A percentile compares a stretch with the other conserved stretches of the same genome.
These are phyloP conservation scores for Metarhizium guizhouense DNA, from an alignment of 2,329 filamentous ascomycete genomes.

Conservation along the genomic window DNA sequence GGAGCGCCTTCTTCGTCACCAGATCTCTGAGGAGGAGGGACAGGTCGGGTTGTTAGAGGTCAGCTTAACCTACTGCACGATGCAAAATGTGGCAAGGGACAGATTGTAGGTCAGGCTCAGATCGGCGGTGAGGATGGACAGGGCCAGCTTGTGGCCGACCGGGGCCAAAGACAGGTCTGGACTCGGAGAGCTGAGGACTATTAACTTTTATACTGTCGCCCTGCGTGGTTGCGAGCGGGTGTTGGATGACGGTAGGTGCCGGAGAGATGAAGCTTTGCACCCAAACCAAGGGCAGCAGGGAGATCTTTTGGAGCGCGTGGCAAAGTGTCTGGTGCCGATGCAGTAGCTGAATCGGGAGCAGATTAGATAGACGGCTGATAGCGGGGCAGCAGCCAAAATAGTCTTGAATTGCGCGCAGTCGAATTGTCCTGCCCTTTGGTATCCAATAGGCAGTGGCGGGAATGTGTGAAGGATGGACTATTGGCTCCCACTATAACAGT, in stretches of 20 bases:
- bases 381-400: constrained; percentile 1
- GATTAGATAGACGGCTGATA: not conserved
- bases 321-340: not conserved
- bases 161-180: not conserved
- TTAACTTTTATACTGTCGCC: not conserved
- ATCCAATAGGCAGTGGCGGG: not conserved
- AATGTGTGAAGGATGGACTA: not conserved
- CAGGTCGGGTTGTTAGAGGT: not conserved
- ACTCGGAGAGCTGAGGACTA: not conserved
- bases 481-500: not conserved
- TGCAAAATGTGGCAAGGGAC: constrained; percentile 1
- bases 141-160: not conserved
- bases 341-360: not conserved
- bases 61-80: not conserved
- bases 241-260: not conserved
- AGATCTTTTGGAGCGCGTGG: not conserved
- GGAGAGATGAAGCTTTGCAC: not conserved
- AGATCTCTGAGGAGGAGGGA: constrained; percentile 1
- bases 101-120: not conserved
- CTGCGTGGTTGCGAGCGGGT: not conserved
- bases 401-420: not conserved
- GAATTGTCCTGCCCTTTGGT: not conserved
- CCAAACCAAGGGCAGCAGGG: not conserved
- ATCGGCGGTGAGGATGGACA: constrained; percentile 4
- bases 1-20: not conserved